Percentiles rank a stretch among this genome's conserved stretches.
These are phyloP conservation scores for Fraxinus baroniana DNA, from an alignment of 305 asterid species.

Conservation along the genomic window DNA sequence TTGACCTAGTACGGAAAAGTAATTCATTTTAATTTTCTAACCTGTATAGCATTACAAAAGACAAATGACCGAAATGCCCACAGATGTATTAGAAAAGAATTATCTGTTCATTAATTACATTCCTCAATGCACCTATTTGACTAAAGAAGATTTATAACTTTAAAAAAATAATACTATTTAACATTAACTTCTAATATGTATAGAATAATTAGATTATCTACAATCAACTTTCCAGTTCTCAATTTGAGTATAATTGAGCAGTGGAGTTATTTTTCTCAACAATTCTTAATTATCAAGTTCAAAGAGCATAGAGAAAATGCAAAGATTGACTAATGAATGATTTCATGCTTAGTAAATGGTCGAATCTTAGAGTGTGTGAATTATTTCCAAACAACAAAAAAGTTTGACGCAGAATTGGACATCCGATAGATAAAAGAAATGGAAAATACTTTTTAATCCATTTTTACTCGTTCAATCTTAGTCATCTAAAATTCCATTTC, in stretches of 20 bases:
- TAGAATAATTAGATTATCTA: not conserved
- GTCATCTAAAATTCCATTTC: not conserved
- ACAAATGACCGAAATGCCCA: not conserved
- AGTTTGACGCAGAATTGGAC: too few species aligned
- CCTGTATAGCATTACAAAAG: not conserved
- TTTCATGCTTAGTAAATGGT: not conserved
- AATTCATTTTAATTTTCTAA: not conserved
- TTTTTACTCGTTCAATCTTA: not conserved
- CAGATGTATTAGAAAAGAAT: not conserved
- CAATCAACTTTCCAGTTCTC: not conserved
- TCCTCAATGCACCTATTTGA: not conserved
- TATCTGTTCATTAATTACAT: not conserved
- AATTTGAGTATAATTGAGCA: not conserved
- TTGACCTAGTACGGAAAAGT: not conserved
- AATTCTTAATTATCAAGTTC: not conserved
- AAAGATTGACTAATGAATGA: not conserved
- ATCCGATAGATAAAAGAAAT: too few species aligned
- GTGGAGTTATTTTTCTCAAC: too few species aligned
- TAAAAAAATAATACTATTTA: too few species aligned
- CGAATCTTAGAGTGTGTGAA: too few species aligned
- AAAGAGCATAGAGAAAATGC: not conserved
- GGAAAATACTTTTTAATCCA: not conserved
- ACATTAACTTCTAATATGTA: not conserved
- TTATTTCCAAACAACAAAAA: too few species aligned
- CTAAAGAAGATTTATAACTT: not conserved